Conservation (phyloP, 306 rosid species). For the Cicer cuneatum region DNA sequence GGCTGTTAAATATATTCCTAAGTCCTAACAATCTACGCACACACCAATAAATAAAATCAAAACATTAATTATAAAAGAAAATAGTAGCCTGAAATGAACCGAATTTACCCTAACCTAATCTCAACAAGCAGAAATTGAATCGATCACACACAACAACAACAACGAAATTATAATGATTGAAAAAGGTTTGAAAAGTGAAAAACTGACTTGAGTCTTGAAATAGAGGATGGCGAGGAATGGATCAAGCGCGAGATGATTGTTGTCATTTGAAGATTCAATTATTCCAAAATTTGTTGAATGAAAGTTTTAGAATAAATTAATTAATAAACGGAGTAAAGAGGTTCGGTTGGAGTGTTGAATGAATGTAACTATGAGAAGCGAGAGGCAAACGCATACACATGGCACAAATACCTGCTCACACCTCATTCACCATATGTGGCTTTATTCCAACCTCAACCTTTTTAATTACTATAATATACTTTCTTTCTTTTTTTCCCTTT, state of each 20-base stretch:
- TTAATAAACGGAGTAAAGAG: background rate
- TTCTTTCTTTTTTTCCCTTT: no score
- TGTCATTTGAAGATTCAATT: conserved; percentile 58
- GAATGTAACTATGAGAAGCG: background rate
- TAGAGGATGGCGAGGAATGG: conserved; percentile 59
- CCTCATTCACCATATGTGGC: conserved; percentile 48
- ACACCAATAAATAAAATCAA: background rate
- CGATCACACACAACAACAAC: background rate
- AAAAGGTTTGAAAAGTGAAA: background rate
- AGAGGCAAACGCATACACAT: conserved; percentile 28
- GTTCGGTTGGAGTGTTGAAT: background rate
- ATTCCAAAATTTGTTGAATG: conserved; percentile 1
- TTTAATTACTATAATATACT: background rate
- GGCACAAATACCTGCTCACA: conserved; percentile 40
- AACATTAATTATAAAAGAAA: background rate
- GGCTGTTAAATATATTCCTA: background rate
- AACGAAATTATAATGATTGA: background rate
- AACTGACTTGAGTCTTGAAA: conserved; percentile 58
- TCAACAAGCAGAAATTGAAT: conserved; percentile 11
- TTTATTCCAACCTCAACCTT: conserved; percentile 42
- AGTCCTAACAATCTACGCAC: no score
- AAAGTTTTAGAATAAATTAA: background rate
- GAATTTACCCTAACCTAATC: conserved; percentile 24
- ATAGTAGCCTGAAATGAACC: background rate
- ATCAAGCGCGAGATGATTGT: conserved; percentile 70